Conservation (phyloP, 192 early-diverging fungal species). For the Allomyces macrogynus region DNA sequence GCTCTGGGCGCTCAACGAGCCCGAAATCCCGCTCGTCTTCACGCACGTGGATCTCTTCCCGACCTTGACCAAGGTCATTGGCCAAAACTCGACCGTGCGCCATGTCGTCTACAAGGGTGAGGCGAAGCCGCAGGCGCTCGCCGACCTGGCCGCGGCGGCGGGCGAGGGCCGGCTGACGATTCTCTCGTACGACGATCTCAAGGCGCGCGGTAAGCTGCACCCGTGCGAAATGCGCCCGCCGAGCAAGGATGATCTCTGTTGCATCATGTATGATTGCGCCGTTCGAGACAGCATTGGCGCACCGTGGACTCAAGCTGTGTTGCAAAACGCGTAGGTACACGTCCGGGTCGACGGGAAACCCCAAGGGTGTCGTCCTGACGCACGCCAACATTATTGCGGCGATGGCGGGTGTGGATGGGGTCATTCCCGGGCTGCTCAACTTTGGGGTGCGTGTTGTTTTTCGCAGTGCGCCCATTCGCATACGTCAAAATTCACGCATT, state of each 20-base stretch:
- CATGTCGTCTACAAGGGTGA: constrained; percentile 51
- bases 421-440: not conserved
- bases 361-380: constrained; percentile 74
- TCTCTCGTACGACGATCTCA: constrained; percentile 44
- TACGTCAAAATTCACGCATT: constrained; percentile 10
- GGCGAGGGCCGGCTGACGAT: constrained; percentile 21
- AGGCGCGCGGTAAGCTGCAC: constrained; percentile 36
- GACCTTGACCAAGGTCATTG: constrained; percentile 35
- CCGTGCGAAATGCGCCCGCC: constrained; percentile 45
- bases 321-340: constrained; percentile 17
- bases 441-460: constrained; percentile 2
- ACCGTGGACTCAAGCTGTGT: not conserved
- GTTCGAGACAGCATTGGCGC: constrained; percentile 5
- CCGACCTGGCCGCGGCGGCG: constrained; percentile 17
- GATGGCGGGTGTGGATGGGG: constrained; percentile 17
- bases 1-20: constrained; percentile 60
- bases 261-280: constrained; percentile 53
- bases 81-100: constrained; percentile 36
- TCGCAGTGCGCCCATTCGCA: not conserved
- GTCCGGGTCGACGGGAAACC: constrained; percentile 76
- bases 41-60: constrained; percentile 54
- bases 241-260: constrained; percentile 43
- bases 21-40: constrained; percentile 45
- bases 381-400: constrained; percentile 69
- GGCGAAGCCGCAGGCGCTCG: constrained; percentile 18